These are phyloP conservation scores for Coriolopsis trogii DNA, from an alignment of 1,284 basidiomycete genomes.

Conservation along the genomic window DNA sequence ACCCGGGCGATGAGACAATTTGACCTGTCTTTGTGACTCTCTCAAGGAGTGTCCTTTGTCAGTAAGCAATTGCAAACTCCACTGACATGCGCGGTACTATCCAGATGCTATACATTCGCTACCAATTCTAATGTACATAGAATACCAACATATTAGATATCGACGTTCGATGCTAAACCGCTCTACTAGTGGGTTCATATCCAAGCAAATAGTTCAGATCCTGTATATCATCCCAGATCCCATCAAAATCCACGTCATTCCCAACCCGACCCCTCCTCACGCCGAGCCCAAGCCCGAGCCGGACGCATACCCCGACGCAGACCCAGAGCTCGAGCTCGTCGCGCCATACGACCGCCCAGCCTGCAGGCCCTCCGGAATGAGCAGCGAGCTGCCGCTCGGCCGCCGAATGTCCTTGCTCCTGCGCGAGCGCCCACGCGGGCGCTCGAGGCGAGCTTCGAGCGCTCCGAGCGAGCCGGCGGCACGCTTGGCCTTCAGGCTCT, in stretches of 20 bases:
- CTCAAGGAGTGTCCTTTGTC: too few relatives aligned
- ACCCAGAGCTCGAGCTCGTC: slow-evolving; percentile 14
- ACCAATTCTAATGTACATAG: slow-evolving; percentile 21
- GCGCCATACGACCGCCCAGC: slow-evolving; percentile 8
- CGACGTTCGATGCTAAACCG: slow-evolving; percentile 3
- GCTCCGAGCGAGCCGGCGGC: background rate
- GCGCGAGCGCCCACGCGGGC: slow-evolving; percentile 40
- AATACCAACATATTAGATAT: slow-evolving; percentile 16
- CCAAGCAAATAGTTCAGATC: background rate
- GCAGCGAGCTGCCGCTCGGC: slow-evolving; percentile 12
- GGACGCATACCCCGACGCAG: background rate
- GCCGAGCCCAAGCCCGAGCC: background rate
- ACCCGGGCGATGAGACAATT: too few relatives aligned
- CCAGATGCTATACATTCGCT: background rate
- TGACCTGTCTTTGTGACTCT: too few relatives aligned
- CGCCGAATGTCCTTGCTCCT: slow-evolving; percentile 38
- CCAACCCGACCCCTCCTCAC: background rate
- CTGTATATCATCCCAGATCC: background rate
- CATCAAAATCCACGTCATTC: background rate
- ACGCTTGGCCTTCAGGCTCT: slow-evolving; percentile 13
- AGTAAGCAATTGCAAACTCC: too few relatives aligned
- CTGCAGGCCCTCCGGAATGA: background rate
- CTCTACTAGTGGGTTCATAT: background rate
- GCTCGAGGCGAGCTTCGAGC: slow-evolving; percentile 27
- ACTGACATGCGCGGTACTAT: too few relatives aligned